These are phyloP conservation scores for Aspergillus vadensis DNA, from an alignment of 2,329 filamentous ascomycete species.

Conservation along the genomic window DNA sequence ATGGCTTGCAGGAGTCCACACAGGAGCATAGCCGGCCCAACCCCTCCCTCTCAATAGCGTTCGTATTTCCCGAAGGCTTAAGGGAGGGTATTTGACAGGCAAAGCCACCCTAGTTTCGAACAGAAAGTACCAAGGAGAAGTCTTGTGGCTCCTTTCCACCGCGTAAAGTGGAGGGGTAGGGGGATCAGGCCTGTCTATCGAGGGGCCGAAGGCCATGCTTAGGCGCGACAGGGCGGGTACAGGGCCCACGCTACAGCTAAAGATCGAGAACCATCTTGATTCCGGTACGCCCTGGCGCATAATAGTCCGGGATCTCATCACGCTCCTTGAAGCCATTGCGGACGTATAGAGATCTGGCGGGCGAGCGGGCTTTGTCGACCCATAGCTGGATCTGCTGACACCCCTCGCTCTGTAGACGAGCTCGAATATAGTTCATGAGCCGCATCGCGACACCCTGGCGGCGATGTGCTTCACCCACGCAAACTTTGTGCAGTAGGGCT, in stretches of 20 bases:
- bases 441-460: slow-evolving; percentile 50
- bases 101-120: slow-evolving; percentile 18
- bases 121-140: slow-evolving; percentile 7
- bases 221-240: slow-evolving; percentile 30
- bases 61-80: slow-evolving; percentile 21
- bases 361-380: slow-evolving; percentile 52
- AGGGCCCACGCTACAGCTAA: slow-evolving; percentile 24
- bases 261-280: slow-evolving; percentile 47
- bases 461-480: slow-evolving; percentile 50
- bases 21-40: slow-evolving; percentile 26
- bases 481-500: slow-evolving; percentile 56
- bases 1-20: slow-evolving; percentile 23
- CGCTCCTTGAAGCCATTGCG: slow-evolving; percentile 50
- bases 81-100: slow-evolving; percentile 23
- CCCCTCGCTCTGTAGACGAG: slow-evolving; percentile 48
- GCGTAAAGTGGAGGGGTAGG: neutral
- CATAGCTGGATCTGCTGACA: slow-evolving; percentile 54
- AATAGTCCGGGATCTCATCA: slow-evolving; percentile 53
- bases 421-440: slow-evolving; percentile 48
- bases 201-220: slow-evolving; percentile 12
- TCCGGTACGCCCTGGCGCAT: slow-evolving; percentile 51
- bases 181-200: neutral
- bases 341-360: slow-evolving; percentile 50
- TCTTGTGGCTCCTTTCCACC: neutral
- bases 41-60: slow-evolving; percentile 21